Evolutionary conservation across 331 rosid species (phyloP).

Genomic region (Saraca asoca): DNA sequence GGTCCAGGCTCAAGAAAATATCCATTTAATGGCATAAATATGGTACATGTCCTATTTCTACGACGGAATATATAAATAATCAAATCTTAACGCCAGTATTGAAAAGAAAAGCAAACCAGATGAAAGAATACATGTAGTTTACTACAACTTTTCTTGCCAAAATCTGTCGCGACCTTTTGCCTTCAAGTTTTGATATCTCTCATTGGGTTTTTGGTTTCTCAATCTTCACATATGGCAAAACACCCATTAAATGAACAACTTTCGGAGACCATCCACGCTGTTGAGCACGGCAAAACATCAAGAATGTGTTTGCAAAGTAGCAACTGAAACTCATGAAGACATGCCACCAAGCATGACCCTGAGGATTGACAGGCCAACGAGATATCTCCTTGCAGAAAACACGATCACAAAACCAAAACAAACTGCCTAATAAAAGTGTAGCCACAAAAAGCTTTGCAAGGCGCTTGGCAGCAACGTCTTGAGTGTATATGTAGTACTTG

Average conservation of each 20-base stretch:
- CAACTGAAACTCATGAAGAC: conserved; percentile 71
- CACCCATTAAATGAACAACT: conserved; percentile 56
- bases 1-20: conserved; percentile 35
- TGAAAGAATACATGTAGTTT: conserved; percentile 27
- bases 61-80: conserved; percentile 35
- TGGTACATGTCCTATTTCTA: conserved; percentile 54
- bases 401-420: conserved; percentile 66
- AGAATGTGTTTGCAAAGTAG: conserved; percentile 80
- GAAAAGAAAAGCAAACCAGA: conserved; percentile 17
- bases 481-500: conserved; percentile 78
- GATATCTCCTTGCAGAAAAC: conserved; percentile 71
- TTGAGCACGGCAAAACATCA: conserved; percentile 92
- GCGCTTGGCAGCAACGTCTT: conserved; percentile 58
- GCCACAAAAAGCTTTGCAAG: conserved; percentile 61
- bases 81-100: conserved; percentile 37
- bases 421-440: conserved; percentile 64
- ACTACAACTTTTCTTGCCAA: conserved; percentile 33
- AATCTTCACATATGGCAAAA: conserved; percentile 77
- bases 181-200: conserved; percentile 38
- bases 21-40: conserved; percentile 39
- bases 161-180: conserved; percentile 37
- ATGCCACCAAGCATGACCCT: conserved; percentile 92
- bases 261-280: conserved; percentile 75
- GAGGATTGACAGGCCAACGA: conserved; percentile 63
- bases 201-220: conserved; percentile 70